phyloP scores from a whole-genome alignment of 225 moss, liverwort and hornwort genomes.

The Climacium dendroides region DNA sequence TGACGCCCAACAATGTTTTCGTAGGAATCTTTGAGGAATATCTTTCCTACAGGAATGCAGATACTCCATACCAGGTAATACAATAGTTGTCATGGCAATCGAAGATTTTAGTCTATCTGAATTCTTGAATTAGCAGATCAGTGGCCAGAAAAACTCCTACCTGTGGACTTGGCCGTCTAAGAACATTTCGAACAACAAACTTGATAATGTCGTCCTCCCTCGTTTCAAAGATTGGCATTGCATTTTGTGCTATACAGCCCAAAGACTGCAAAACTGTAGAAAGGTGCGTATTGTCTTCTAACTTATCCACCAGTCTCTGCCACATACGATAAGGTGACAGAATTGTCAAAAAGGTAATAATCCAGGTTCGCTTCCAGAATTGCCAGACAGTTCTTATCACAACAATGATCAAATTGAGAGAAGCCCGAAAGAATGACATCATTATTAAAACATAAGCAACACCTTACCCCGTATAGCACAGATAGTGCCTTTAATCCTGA shows the following conservation, averaged over 20 bases:
- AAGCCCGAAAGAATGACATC: not conserved
- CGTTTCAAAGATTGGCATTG: slow-evolving; percentile 87
- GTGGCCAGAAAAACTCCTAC: not conserved
- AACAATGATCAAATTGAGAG: not conserved
- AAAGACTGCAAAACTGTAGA: slow-evolving; percentile 85
- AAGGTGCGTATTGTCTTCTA: slow-evolving; percentile 71
- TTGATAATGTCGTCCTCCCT: slow-evolving; percentile 75
- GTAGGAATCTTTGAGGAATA: not conserved
- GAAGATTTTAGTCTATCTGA: not conserved
- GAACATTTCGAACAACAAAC: slow-evolving; percentile 73
- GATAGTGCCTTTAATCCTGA: slow-evolving; percentile 80
- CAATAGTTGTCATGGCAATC: not conserved
- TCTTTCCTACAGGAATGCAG: not conserved
- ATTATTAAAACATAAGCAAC: not conserved
- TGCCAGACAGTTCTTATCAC: not conserved
- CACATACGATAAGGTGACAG: not conserved
- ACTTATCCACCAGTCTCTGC: slow-evolving; percentile 79
- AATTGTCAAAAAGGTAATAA: not conserved
- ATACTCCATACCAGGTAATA: not conserved
- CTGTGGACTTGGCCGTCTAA: slow-evolving; percentile 55
- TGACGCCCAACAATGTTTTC: not conserved
- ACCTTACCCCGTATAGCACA: slow-evolving; percentile 70
- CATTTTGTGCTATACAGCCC: slow-evolving; percentile 81
- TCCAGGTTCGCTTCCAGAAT: not conserved
- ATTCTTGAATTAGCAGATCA: not conserved